These are phyloP conservation scores for Pseudogymnoascus sp. DNA, from an alignment of 2,329 filamentous ascomycete genomes.

Conservation along the genomic window DNA sequence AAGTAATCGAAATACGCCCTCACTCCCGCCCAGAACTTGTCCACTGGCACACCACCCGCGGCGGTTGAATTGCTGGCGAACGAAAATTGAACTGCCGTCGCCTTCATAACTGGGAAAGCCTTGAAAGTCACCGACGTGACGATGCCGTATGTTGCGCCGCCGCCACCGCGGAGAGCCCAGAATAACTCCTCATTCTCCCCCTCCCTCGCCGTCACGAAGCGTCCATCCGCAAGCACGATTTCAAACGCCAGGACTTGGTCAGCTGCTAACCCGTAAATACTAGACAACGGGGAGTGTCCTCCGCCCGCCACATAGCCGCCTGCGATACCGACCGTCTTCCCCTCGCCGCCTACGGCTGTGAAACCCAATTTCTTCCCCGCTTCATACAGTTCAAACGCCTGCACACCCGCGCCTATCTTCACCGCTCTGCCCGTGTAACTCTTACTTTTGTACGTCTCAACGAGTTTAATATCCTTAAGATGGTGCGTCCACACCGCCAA, in stretches of 20 bases:
- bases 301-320: conserved; percentile 55
- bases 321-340: conserved; percentile 45
- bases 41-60: conserved; percentile 28
- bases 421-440: conserved; percentile 38
- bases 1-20: conserved; percentile 42
- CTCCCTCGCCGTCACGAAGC: conserved; percentile 41
- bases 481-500: conserved; percentile 40
- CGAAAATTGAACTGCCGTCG: conserved; percentile 35
- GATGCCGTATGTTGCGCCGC: conserved; percentile 53
- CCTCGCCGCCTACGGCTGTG: conserved; percentile 45
- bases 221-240: conserved; percentile 43
- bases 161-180: conserved; percentile 53
- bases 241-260: conserved; percentile 53
- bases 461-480: conserved; percentile 29
- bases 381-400: conserved; percentile 40
- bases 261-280: conserved; percentile 47
- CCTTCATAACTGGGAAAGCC: conserved; percentile 35
- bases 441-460: conserved; percentile 29
- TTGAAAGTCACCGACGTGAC: conserved; percentile 52
- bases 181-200: conserved; percentile 48
- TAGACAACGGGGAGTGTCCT: conserved; percentile 47
- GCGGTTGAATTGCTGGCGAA: conserved; percentile 37
- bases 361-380: conserved; percentile 36
- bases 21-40: conserved; percentile 43
- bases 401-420: conserved; percentile 44